Evolutionary conservation across 345 rosid genomes (phyloP), one percentile per base, ranked within the genome.

Genomic region (Noccaea caerulescens): DNA sequence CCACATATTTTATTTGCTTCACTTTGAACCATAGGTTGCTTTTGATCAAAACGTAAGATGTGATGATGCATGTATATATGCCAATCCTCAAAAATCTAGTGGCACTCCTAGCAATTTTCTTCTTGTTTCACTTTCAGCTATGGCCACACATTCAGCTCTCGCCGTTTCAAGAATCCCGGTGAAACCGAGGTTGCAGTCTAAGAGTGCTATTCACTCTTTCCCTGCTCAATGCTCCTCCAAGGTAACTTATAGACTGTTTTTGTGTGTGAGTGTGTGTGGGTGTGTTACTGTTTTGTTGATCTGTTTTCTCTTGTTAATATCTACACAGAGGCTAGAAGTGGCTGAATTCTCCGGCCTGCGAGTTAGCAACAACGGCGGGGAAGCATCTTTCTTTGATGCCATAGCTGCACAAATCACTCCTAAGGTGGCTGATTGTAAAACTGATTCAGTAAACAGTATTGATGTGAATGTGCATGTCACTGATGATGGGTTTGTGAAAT

Each of bases 71-170:
- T 68, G 58, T 71, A 67, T 76, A 72, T 58, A 80, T 66, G 57
- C 43, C 34, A 44, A 11, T 14, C 49, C 39, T 51, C 13, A 67
- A 58, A 76, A 68, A 4, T 2, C 43, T 30, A 52, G 51, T 51
- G 37, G 30, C 46, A 42, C 34, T 32, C 53, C n/a, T 30, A 49
- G 72, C 71, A 20, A 76, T 66, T 13, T 65, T 57, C 56, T 63
- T 73, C 79, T 52, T 53, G 42, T 61, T 50, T 51, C 45, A 61
- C 46, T 82, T 72, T 79, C 66, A 71, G 81, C 73, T 81, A 94
- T 94, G 99, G 95, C 99, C 70, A 83, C 90, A 61, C 90, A 88
- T 73, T 88, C 97, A 80, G 93, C 93, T 83, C 87, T 94, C 20
- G 96, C 97, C 72, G 82, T 95, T 57, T 84, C 95, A 2, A 87